Base-by-base conservation (phyloP, 2,329 filamentous ascomycete genomes). In the Beauveria pseudobassiana region DNA sequence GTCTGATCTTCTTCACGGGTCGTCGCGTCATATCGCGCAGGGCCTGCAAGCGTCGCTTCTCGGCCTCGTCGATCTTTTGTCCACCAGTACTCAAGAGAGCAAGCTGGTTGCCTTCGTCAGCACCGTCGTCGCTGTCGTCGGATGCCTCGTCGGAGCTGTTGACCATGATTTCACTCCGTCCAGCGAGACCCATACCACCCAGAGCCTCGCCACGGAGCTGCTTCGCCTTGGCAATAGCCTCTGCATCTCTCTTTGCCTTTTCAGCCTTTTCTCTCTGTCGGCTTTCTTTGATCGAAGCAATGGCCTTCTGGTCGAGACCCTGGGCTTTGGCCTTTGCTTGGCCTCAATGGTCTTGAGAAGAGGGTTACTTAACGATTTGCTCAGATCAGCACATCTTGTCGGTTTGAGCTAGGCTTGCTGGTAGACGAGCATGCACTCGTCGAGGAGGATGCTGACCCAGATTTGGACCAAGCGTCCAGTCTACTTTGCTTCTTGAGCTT, bases 81-180 rank as follows among this genome's bases (percentile, higher is more conserved):
- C 77, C 75, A 50, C 77, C 77, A 18, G 76, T 77, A 30, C 74
- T 80, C 9, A 85, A 69, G 46, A 83, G 77, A 34, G 77, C 78
- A 3, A 77, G 75, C 65, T 79, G 71, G 24, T 70, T 69, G 46
- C 65, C 68, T 34, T 79, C 77, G 3, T 91, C 83, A 26, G 87
- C 87, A 53, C 87, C 86, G 62, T 80, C 75, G n/a, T 91, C 83
- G 14, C 90, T 88, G 45, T 84, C 84, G 46, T 85, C 83, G 10
- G 90, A 83, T 52, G 90, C 87, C 64, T 91, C 89, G 64, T 95
- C 91, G 3, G 87, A 88, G 63, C 87, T 89, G 62, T 89, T 87
- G 26, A 97, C 90, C 91, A 98, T 96, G 73, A 98, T 91, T 65
- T 93, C 91, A 69, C 88, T 89, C 65, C 89, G 89, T 3, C 84